These are phyloP conservation scores for Sanghuangporus baumii DNA, from an alignment of 1,284 basidiomycete genomes.

Conservation along the genomic window DNA sequence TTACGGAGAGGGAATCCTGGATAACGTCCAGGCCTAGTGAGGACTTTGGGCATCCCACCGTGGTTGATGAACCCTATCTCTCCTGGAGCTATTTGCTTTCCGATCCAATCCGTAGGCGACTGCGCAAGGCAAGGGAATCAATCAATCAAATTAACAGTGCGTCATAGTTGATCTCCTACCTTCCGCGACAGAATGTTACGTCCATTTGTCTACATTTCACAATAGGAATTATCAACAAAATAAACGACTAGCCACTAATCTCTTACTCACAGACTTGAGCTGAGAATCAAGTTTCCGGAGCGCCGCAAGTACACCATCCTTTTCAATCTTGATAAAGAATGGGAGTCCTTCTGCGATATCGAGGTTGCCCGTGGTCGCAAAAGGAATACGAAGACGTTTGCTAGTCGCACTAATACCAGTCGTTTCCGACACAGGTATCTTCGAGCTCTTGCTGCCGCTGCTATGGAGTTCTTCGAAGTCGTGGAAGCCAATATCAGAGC, in stretches of 20 bases:
- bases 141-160: not conserved
- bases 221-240: not conserved
- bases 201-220: conserved; percentile 41
- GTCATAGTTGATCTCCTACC: conserved; percentile 21
- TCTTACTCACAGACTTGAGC: conserved; percentile 10
- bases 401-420: not conserved
- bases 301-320: conserved; percentile 27
- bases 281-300: conserved; percentile 26
- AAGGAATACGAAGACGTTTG: not conserved
- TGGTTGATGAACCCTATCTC: conserved; percentile 67
- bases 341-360: conserved; percentile 24
- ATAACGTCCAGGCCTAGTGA: conserved; percentile 68
- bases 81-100: conserved; percentile 62
- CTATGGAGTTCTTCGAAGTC: not conserved
- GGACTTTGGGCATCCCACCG: conserved; percentile 69
- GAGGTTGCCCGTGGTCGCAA: not conserved
- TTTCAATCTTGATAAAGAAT: conserved; percentile 27
- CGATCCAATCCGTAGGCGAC: conserved; percentile 61
- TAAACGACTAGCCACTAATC: not conserved
- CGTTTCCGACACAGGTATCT: conserved; percentile 3
- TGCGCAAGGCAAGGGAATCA: conserved; percentile 22
- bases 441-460: not conserved
- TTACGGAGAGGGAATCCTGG: conserved; percentile 69
- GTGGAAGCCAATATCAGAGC: conserved; percentile 2
- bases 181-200: conserved; percentile 47